Evolutionary conservation across 176 grass and related monocot species (phyloP), one percentile per base, ranked within the genome.

Genomic region (Carex myosuroides): DNA sequence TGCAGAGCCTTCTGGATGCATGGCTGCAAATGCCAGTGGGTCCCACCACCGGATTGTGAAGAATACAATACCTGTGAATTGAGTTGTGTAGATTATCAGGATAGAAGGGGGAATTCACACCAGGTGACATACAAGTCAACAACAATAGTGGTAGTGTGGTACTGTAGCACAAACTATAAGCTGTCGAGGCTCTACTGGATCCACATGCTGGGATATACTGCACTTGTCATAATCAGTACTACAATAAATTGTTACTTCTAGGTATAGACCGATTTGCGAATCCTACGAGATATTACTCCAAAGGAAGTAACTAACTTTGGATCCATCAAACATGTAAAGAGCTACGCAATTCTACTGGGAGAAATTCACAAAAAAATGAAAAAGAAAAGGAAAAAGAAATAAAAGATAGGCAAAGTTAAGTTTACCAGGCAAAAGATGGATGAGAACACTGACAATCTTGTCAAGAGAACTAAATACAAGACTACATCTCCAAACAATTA

Each of bases 11-110:
- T 90, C 91, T 41, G 96, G 96, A 73, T 95, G 96, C 96, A 98
- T 98, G 64, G 96, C 96, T 80, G 96, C 96, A 87, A 98, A 98
- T 75, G 91, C 92, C 83, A 86, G 89, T 64, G 96, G 96, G 55
- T 98, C 92, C 96, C 96, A 98, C 96, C 96, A 98, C 14, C 93
- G 84, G 78, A 98, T 91, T 52, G 96, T 98, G 86, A 98, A 98
- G 66, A 98, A 91, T 82, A 98, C 93, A 65, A 98, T 98, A 78
- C 96, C 96, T 98, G 86, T 13, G 17, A 4, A 81, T 21, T 13
- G 30, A 81, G n/a, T 60, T 61, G 24, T 35, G 56, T 41, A 21
- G 13, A 62, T 62, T 81, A 61, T 60, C 5, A 16, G 37, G 13
- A 29, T 35, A 35, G 24, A 18, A 9, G 13, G 32, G 75, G 44